Base-by-base conservation (phyloP, 495 filamentous ascomycete species). In the Astrothelium macrocarpum region DNA sequence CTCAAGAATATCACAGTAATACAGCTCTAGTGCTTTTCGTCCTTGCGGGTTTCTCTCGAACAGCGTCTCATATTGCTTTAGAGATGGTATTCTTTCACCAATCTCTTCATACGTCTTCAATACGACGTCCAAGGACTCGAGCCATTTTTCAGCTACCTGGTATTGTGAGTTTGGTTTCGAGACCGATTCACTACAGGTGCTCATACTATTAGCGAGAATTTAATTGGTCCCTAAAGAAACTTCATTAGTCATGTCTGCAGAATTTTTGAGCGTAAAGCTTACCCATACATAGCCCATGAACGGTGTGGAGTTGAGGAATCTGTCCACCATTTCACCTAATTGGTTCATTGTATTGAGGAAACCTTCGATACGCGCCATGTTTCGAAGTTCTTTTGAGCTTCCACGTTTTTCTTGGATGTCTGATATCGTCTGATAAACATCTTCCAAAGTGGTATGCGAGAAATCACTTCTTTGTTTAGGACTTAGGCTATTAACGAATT, bases 201-300 rank as follows among this genome's bases (percentile, higher is more conserved):
- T 28, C 49, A 28, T 56, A 56, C 49, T 20, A 28, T n/a, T 29
- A 56, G 49, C 0, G 25, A 28, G 49, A 56, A 56, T 29, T 56
- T 56, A 20, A 56, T 56, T 11, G 49, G 49, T 29, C 49, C 49
- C 49, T 56, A 20, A 9, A 56, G 16, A 26, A 25, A 56, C 20
- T 1, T 29, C 49, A 56, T 56, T 25, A 56, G 29, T 29, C 2
- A 26, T 10, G 49, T 56, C 0, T 26, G 49, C 20, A 56, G 25
- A 1, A 20, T 20, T 49, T 18, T 49, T 25, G 49, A 56, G 16
- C 20, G 49, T 29, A 16, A 29, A 56, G 2, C 49, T 10, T 9
- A 56, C 49, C 49, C 49, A 56, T 26, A 56, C 25, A 56, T 28
- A 56, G 20, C 49, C 49, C 20, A 56, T 29, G 29, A 56, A 56